Percentiles rank a stretch among this genome's conserved stretches.
Evolutionary conservation across 2,329 filamentous ascomycete genomes (phyloP).

Genomic region (Tolypocladium endophyticum): DNA sequence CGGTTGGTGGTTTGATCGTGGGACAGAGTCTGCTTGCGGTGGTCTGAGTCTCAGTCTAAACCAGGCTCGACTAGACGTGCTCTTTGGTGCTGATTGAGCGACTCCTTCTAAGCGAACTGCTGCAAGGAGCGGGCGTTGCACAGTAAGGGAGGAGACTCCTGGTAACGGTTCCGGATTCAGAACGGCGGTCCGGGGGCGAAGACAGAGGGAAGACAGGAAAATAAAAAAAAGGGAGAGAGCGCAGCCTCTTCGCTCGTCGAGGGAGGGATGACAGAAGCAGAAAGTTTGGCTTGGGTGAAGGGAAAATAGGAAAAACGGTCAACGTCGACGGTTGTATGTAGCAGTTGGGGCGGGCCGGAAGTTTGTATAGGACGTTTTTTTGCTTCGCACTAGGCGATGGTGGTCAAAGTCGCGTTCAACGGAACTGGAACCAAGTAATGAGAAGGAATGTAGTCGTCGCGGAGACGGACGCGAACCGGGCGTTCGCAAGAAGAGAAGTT

Average conservation of each 20-base stretch:
- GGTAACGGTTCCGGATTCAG: neutral
- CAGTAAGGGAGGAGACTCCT: neutral
- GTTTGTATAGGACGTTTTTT: neutral
- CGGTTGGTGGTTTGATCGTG: neutral
- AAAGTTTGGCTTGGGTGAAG: neutral
- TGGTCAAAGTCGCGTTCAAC: neutral
- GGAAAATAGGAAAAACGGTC: conserved; percentile 16
- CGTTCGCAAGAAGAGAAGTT: neutral
- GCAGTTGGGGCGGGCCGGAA: neutral
- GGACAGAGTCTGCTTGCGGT: neutral
- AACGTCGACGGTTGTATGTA: conserved; percentile 12
- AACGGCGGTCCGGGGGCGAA: neutral
- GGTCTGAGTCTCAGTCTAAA: neutral
- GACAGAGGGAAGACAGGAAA: neutral
- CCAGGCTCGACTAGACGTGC: neutral
- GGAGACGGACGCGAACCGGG: neutral
- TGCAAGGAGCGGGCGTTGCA: neutral
- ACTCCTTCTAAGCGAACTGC: neutral
- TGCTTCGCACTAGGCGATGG: neutral
- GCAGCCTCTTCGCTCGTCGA: neutral
- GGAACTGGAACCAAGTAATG: neutral
- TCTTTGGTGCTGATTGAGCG: neutral
- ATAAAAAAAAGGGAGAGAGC: neutral
- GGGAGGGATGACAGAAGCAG: neutral
- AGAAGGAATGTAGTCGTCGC: neutral